phyloP scores from a whole-genome alignment of 2,329 filamentous ascomycete genomes.

The Stachybotrys chlorohalonatus region DNA sequence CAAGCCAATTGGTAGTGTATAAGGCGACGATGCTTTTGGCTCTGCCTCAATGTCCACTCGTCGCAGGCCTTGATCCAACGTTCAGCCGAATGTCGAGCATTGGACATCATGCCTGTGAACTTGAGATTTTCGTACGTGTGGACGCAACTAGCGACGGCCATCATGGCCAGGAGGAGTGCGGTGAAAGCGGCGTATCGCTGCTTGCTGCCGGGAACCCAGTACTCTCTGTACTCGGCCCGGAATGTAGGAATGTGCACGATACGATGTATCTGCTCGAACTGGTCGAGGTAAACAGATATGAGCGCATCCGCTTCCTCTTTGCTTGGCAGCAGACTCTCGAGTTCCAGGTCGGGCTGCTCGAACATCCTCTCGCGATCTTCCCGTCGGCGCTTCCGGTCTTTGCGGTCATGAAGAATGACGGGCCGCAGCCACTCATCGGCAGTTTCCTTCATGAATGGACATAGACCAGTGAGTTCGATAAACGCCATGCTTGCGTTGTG shows the following conservation, averaged over 20 bases:
- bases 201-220: constrained; percentile 37
- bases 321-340: constrained; percentile 41
- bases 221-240: constrained; percentile 43
- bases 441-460: constrained; percentile 53
- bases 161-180: constrained; percentile 49
- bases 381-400: constrained; percentile 45
- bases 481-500: constrained; percentile 54
- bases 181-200: constrained; percentile 44
- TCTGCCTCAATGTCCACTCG: constrained; percentile 44
- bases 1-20: constrained; percentile 54
- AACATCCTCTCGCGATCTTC: constrained; percentile 43
- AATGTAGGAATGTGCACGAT: constrained; percentile 54
- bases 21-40: constrained; percentile 51
- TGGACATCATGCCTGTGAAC: constrained; percentile 50
- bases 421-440: constrained; percentile 53
- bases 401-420: constrained; percentile 44
- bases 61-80: constrained; percentile 49
- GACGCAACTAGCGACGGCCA: constrained; percentile 49
- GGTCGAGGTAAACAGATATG: constrained; percentile 40
- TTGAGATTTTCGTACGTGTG: constrained; percentile 42
- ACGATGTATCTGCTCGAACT: constrained; percentile 46
- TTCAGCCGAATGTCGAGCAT: constrained; percentile 44
- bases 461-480: constrained; percentile 47
- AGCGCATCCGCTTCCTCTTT: constrained; percentile 40
- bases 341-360: constrained; percentile 33